Conservation (phyloP, 208 protist species). For the Jaenimonas drosophilae region DNA sequence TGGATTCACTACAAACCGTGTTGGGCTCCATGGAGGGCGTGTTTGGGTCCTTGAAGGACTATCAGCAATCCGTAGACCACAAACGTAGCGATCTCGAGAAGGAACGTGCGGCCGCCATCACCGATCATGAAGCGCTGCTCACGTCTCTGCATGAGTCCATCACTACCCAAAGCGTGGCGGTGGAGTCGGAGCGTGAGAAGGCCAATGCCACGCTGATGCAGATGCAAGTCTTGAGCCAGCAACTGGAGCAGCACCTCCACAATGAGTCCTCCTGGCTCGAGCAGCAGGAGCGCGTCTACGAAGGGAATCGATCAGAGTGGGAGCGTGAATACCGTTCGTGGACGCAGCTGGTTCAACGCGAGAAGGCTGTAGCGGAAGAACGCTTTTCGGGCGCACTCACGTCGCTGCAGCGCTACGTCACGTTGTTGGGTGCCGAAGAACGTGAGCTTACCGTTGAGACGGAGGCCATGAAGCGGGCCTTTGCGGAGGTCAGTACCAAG, state of each 20-base stretch:
- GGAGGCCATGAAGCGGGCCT: slow-evolving; percentile 18
- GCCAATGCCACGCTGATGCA: slow-evolving; percentile 27
- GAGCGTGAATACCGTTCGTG: slow-evolving; percentile 65
- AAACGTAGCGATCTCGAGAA: slow-evolving; percentile 17
- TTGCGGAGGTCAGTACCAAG: slow-evolving; percentile 13
- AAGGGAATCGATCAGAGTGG: slow-evolving; percentile 37
- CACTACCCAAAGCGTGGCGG: slow-evolving; percentile 26
- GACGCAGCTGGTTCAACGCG: slow-evolving; percentile 46
- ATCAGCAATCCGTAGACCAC: slow-evolving; percentile 31
- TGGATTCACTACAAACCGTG: slow-evolving; percentile 20
- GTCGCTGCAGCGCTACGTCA: slow-evolving; percentile 24
- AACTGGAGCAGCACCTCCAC: slow-evolving; percentile 47
- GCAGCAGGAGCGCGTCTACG: slow-evolving; percentile 43
- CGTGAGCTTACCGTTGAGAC: slow-evolving; percentile 25
- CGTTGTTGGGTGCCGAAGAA: slow-evolving; percentile 38
- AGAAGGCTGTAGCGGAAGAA: slow-evolving; percentile 38
- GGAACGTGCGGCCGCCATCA: slow-evolving; percentile 17
- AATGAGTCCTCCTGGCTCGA: slow-evolving; percentile 51
- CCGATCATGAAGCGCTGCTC: slow-evolving; percentile 23
- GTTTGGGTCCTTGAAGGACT: slow-evolving; percentile 27
- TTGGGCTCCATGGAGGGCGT: slow-evolving; percentile 23
- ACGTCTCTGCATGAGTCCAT: slow-evolving; percentile 27
- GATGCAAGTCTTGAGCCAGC: slow-evolving; percentile 24
- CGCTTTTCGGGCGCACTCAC: slow-evolving; percentile 33
- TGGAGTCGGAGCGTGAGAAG: slow-evolving; percentile 28